phyloP scores from a whole-genome alignment of 2,329 filamentous ascomycete genomes.

The Dendrostoma leiphaemia region DNA sequence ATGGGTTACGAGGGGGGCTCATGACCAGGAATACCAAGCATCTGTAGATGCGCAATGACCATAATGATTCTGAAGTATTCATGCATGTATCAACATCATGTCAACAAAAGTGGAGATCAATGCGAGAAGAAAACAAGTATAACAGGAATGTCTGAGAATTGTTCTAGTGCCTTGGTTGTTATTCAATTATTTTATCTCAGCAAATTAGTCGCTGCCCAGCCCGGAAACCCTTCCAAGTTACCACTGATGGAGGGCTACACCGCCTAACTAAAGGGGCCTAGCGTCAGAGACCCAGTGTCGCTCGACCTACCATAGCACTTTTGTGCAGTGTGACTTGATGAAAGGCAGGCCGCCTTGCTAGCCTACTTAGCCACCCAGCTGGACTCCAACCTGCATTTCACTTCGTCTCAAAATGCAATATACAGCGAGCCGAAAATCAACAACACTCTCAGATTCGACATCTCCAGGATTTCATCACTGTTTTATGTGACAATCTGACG shows the following conservation, averaged over 20 bases:
- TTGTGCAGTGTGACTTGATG: too few species aligned
- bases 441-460: background rate
- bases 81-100: too few species aligned
- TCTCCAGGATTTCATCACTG: background rate
- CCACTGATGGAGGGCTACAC: slow-evolving; percentile 1
- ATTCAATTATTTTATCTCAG: too few species aligned
- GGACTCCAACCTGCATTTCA: background rate
- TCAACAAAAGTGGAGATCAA: too few species aligned
- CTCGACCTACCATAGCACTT: background rate
- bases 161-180: too few species aligned
- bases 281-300: background rate
- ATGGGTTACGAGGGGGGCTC: background rate
- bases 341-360: background rate
- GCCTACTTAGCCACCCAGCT: too few species aligned
- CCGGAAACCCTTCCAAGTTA: too few species aligned
- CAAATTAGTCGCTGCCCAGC: background rate
- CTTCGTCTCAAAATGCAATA: background rate
- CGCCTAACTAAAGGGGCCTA: slow-evolving; percentile 2
- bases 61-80: background rate
- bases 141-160: too few species aligned
- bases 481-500: too few species aligned
- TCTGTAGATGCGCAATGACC: background rate
- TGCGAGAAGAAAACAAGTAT: too few species aligned
- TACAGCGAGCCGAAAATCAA: background rate
- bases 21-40: background rate